Base-by-base conservation (phyloP, 495 filamentous ascomycete genomes). In the Trichoderma virens region DNA sequence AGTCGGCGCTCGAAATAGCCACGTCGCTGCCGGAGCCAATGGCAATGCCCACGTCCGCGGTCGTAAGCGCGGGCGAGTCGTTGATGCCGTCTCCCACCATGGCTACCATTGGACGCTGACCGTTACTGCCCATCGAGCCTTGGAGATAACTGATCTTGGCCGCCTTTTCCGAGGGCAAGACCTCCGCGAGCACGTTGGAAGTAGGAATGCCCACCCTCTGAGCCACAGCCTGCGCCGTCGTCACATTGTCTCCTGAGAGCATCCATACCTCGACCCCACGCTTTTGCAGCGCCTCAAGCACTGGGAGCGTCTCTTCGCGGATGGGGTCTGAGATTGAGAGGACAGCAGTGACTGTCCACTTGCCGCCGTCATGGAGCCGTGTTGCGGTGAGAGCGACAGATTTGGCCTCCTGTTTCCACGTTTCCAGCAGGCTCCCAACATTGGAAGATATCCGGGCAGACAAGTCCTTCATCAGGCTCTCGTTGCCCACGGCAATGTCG, bases 81-180 rank as follows among this genome's bases (percentile, higher is more conserved):
- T 97, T 97, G 73, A 95, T 89, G 62, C 92, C 92, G 70, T 97
- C 92, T 25, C 92, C 92, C 2, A 93, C 78, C 79, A 82, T 82
- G 65, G 78, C 78, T 2, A 82, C 69, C 32, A 74, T 73, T 4
- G 78, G 73, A 11, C 76, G 79, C 11, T 72, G 70, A 1, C 0
- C 70, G 59, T 72, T 72, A n/a, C 67, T 74, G 62, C 76, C 77
- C 71, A 79, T 68, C 65, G 86, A 73, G 61, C 83, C 73, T 72
- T 98, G 93, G 1, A 98, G 82, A 64, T 86, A 86, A 45, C 82
- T 82, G 62, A 98, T 89, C 74, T 94, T 92, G 28, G 85, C 87
- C 11, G 91, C 91, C 76, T 98, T 98, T 65, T 93, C 82, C 5
- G 86, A 84, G 0, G 93, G 93, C 8, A 96, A 82, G 1, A 96